These are phyloP conservation scores for Mortierella sp. DNA, from an alignment of 371 early-diverging fungal genomes.

Conservation along the genomic window DNA sequence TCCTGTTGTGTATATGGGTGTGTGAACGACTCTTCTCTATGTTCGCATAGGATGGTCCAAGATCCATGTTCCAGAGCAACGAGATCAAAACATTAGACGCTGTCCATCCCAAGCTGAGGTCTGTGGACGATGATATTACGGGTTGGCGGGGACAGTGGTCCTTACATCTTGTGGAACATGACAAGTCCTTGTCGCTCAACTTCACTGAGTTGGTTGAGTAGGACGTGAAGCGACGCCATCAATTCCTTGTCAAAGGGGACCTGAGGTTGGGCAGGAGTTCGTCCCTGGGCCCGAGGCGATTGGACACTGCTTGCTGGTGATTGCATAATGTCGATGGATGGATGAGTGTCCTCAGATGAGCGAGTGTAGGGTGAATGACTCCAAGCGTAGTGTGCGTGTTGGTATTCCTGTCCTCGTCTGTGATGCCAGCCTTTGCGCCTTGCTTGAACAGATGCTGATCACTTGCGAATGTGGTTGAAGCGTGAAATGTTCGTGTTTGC, in stretches of 20 bases:
- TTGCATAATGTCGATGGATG: slow-evolving; percentile 24
- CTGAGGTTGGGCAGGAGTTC: slow-evolving; percentile 21
- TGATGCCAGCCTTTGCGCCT: no score
- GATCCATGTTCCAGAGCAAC: background rate
- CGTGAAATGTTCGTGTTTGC: no score
- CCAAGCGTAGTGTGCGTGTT: no score
- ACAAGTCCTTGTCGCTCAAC: slow-evolving; percentile 49
- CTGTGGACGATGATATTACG: background rate
- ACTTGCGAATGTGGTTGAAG: no score
- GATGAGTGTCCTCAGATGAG: background rate
- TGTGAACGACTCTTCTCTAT: slow-evolving; percentile 52
- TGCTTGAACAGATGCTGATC: no score
- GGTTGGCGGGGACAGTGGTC: background rate
- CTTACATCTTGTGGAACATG: slow-evolving; percentile 55
- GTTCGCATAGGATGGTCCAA: background rate
- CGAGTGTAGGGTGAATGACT: no score
- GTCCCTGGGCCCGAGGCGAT: slow-evolving; percentile 38
- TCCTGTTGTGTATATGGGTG: slow-evolving; percentile 50
- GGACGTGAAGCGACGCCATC: slow-evolving; percentile 29
- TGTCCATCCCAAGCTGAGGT: no score
- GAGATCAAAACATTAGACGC: no score
- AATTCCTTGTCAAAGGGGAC: slow-evolving; percentile 46
- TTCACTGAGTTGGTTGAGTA: slow-evolving; percentile 45
- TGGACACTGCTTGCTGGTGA: slow-evolving; percentile 44
- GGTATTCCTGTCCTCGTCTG: no score